Conservation (phyloP, 306 rosid species). For the Cucumis melo region DNA sequence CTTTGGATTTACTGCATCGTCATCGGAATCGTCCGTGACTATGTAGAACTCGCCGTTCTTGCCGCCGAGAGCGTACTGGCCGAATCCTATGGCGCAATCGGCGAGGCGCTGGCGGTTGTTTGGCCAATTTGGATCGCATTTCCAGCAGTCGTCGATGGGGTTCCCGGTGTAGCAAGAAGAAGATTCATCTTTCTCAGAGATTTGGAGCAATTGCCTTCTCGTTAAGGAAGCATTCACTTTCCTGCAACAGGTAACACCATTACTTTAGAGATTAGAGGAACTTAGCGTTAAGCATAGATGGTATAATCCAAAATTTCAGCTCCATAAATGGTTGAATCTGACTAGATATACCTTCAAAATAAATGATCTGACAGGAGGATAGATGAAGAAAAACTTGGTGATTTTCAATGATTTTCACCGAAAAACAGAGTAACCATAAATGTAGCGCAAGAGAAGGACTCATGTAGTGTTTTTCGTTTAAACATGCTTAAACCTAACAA, state of each 20-base stretch:
- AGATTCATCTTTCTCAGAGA: constrained; percentile 18
- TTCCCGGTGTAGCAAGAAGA: constrained; percentile 67
- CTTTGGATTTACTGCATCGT: constrained; percentile 70
- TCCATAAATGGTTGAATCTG: neutral
- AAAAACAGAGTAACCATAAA: neutral
- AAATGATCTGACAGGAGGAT: neutral
- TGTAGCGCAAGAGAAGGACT: neutral
- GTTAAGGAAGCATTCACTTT: constrained; percentile 70
- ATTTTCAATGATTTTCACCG: neutral
- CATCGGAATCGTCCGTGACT: constrained; percentile 68
- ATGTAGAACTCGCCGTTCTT: constrained; percentile 69
- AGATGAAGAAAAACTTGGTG: neutral
- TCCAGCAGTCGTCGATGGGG: constrained; percentile 98
- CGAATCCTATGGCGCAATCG: constrained; percentile 91
- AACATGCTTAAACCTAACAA: neutral
- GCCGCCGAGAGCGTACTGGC: constrained; percentile 87
- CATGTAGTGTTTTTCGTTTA: neutral
- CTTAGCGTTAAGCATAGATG: neutral
- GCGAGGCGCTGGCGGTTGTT: constrained; percentile 75
- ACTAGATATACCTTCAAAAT: neutral
- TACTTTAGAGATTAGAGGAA: neutral
- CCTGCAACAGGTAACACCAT: constrained; percentile 20
- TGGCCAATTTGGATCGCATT: constrained; percentile 94
- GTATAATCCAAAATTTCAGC: neutral
- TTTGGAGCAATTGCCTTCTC: constrained; percentile 51